A percentile compares a stretch with the other conserved stretches of the same genome.
Conservation (phyloP, 1,139 yeast genomes). For the Petasospora fabianii region DNA sequence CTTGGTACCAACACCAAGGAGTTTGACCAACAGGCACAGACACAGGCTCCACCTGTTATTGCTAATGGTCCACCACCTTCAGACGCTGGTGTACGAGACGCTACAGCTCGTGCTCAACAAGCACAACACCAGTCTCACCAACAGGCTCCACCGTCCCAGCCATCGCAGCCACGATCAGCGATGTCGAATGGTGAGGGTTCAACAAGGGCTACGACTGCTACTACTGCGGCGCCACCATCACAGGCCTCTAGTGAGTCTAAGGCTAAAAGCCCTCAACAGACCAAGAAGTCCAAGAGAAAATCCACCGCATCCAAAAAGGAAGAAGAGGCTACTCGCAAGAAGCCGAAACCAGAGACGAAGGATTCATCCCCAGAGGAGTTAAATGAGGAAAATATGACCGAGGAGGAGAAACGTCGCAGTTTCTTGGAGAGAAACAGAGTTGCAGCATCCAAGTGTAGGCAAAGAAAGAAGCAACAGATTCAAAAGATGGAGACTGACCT, state of each 20-base stretch:
- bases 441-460: constrained; percentile 95
- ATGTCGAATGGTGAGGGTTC: too few relatives aligned
- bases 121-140: not conserved
- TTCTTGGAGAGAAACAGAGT: constrained; percentile 89
- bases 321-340: constrained; percentile 11
- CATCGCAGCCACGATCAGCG: too few relatives aligned
- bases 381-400: constrained; percentile 30
- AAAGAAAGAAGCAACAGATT: constrained; percentile 86
- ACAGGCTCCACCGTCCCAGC: too few relatives aligned
- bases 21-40: constrained; percentile 23
- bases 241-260: too few relatives aligned
- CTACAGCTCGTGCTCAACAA: not conserved
- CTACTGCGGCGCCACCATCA: too few relatives aligned
- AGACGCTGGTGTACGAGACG: constrained; percentile 10
- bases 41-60: constrained; percentile 4
- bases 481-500: constrained; percentile 78
- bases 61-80: not conserved
- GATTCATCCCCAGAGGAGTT: constrained; percentile 15
- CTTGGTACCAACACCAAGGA: constrained; percentile 32
- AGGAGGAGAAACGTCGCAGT: constrained; percentile 72
- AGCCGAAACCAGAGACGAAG: constrained; percentile 9
- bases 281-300: constrained; percentile 4
- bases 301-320: not conserved
- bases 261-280: too few relatives aligned
- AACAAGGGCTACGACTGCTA: too few relatives aligned